A percentile compares a stretch with the other conserved stretches of the same genome.
Evolutionary conservation across 176 grass and related monocot species (phyloP).

Genomic region (Secale cereale): DNA sequence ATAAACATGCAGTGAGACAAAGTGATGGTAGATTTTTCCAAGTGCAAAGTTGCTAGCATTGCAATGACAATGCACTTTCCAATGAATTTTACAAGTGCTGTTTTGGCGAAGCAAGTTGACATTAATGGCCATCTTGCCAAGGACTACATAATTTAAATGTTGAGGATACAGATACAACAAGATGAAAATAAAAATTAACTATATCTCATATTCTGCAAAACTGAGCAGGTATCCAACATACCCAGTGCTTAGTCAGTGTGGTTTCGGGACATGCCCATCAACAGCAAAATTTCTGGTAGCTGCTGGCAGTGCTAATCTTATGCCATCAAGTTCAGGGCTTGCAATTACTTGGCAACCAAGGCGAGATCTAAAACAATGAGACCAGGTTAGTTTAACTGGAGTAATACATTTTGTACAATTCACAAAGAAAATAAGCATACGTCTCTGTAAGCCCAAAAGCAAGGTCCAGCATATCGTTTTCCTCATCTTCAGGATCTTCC

Average conservation of each 20-base stretch:
- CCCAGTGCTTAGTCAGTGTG: slow-evolving; percentile 49
- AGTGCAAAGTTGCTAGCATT: background rate
- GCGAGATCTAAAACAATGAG: slow-evolving; percentile 57
- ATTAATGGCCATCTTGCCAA: slow-evolving; percentile 11
- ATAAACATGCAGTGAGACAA: background rate
- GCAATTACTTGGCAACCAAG: slow-evolving; percentile 92
- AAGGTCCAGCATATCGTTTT: slow-evolving; percentile 98
- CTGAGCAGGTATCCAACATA: slow-evolving; percentile 5
- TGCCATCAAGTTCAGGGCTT: slow-evolving; percentile 82
- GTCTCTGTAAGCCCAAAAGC: slow-evolving; percentile 85
- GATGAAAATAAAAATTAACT: background rate
- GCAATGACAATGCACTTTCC: background rate
- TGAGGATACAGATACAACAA: slow-evolving; percentile 5
- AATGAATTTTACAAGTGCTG: background rate
- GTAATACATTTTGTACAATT: slow-evolving; percentile 14
- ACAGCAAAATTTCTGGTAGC: slow-evolving; percentile 68
- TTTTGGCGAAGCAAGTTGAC: slow-evolving; percentile 2
- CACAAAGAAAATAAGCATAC: slow-evolving; percentile 36
- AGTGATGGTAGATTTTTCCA: background rate
- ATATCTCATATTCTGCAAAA: slow-evolving; percentile 27
- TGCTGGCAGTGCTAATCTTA: slow-evolving; percentile 66
- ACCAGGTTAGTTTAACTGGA: slow-evolving; percentile 7
- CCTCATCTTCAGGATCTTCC: slow-evolving; percentile 85
- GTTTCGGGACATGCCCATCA: slow-evolving; percentile 69
- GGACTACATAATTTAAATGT: slow-evolving; percentile 4